A percentile compares a stretch with the other conserved stretches of the same genome.
Evolutionary conservation across 2,329 filamentous ascomycete species (phyloP).

Genomic region (Xylaria sp.): DNA sequence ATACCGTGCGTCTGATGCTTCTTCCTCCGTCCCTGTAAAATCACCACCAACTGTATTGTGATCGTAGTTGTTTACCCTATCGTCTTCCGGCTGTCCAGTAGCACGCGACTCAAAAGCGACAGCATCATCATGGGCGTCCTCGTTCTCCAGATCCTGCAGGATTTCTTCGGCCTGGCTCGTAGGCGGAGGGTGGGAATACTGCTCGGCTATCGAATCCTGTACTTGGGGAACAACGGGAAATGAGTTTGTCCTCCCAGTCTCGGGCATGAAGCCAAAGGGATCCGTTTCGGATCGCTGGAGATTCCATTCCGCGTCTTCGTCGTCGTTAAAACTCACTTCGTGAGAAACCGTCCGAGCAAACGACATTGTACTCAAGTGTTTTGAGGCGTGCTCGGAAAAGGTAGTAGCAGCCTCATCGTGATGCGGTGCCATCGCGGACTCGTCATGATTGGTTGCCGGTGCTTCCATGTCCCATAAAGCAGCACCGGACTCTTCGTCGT

Average conservation of each 20-base stretch:
- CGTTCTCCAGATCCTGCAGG: slow-evolving; percentile 63
- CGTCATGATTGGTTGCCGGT: slow-evolving; percentile 4
- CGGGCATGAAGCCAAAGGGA: slow-evolving; percentile 69
- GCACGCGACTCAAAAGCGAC: slow-evolving; percentile 53
- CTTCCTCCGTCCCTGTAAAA: slow-evolving; percentile 54
- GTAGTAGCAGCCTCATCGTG: slow-evolving; percentile 17
- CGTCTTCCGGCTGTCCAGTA: slow-evolving; percentile 51
- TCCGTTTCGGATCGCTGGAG: slow-evolving; percentile 64
- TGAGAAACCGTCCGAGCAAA: slow-evolving; percentile 73
- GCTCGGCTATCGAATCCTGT: slow-evolving; percentile 46
- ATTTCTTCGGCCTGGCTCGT: slow-evolving; percentile 65
- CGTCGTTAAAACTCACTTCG: slow-evolving; percentile 68
- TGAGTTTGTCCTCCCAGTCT: slow-evolving; percentile 69
- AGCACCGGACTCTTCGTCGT: slow-evolving; percentile 44
- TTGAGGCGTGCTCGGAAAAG: slow-evolving; percentile 52
- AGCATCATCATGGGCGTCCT: slow-evolving; percentile 57
- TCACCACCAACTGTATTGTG: slow-evolving; percentile 59
- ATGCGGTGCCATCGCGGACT: neutral
- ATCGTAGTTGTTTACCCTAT: slow-evolving; percentile 38
- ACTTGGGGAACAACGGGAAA: slow-evolving; percentile 67
- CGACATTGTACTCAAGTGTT: slow-evolving; percentile 70
- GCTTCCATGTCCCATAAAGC: slow-evolving; percentile 43
- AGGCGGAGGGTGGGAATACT: slow-evolving; percentile 54
- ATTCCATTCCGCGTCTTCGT: slow-evolving; percentile 69
- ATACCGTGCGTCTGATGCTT: slow-evolving; percentile 68